Evolutionary conservation across 768 basidiomycete genomes (phyloP).

Genomic region (Hortiboletus flavorubellus): DNA sequence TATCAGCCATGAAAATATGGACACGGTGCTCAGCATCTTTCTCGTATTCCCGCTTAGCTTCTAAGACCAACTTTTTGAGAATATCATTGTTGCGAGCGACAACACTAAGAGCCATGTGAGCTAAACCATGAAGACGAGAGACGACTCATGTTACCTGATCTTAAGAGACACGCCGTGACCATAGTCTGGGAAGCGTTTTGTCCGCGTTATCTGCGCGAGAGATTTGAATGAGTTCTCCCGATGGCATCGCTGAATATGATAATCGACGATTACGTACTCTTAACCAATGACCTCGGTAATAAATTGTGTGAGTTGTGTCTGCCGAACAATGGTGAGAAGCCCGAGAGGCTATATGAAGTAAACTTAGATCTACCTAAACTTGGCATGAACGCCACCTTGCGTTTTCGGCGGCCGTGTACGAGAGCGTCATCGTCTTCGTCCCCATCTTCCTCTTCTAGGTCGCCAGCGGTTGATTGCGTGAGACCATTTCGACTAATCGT

Average conservation of each 20-base stretch:
- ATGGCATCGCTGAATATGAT: slow-evolving; percentile 10
- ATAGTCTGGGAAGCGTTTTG: slow-evolving; percentile 73
- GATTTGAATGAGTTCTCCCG: slow-evolving; percentile 22
- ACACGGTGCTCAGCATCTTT: slow-evolving; percentile 90
- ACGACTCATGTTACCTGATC: slow-evolving; percentile 55
- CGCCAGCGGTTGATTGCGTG: slow-evolving; percentile 66
- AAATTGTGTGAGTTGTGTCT: slow-evolving; percentile 89
- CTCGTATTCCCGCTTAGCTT: slow-evolving; percentile 86
- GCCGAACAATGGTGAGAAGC: slow-evolving; percentile 15
- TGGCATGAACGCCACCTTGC: slow-evolving; percentile 84
- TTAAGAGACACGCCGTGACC: slow-evolving; percentile 71
- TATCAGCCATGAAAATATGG: slow-evolving; percentile 86
- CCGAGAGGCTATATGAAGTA: slow-evolving; percentile 11
- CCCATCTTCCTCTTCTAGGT: slow-evolving; percentile 77
- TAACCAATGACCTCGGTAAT: slow-evolving; percentile 87
- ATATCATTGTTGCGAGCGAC: slow-evolving; percentile 87
- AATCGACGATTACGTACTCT: slow-evolving; percentile 46
- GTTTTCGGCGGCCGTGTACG: slow-evolving; percentile 67
- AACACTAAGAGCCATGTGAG: slow-evolving; percentile 47
- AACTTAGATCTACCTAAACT: slow-evolving; percentile 56
- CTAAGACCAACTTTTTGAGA: slow-evolving; percentile 79
- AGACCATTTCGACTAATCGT: slow-evolving; percentile 62
- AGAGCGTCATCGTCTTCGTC: slow-evolving; percentile 54
- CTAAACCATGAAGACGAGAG: slow-evolving; percentile 15
- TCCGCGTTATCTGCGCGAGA: slow-evolving; percentile 64